Evolutionary conservation across 306 rosid genomes (phyloP), one percentile per base, ranked within the genome.

Genomic region (Lathyrus oleraceus): DNA sequence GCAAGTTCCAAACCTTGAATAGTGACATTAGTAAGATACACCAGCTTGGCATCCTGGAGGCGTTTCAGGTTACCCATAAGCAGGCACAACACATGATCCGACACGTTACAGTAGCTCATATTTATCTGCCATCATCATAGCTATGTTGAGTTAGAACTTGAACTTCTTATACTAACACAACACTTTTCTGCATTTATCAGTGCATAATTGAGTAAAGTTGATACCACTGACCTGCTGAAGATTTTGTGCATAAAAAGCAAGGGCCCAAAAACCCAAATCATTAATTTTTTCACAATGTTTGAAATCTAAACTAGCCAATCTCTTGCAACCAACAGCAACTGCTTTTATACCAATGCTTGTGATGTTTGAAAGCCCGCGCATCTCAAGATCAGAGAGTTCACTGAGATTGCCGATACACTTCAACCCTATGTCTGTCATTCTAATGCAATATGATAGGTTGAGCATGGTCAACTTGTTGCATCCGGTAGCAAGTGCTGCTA

Each of bases 11-110:
- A 65, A 17, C 92, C 92, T 64, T 73, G 77, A 4, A 81, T 51
- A 6, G 83, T 82, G 65, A 83, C 87, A 59, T 76, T 78, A 36
- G 75, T 1, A 44, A 87, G 79, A 69, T 62, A 68, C 40, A 87
- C 92, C 73, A 87, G 78, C 69, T 87, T 87, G 9, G 81, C 86
- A 59, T 87, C 92, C 73, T 85, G 92, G 27, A 87, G 92, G 65
- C 92, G 85, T 35, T 84, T 78, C 65, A 87, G 80, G 65, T 81
- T 82, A 17, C 87, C 81, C 89, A 82, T 76, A 59, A 87, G 70
- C 81, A 81, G 62, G 81, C 83, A 82, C 77, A 87, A 81, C 79
- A 75, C 79, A 82, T 71, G 32, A 72, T 87, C 92, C 8, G 92
- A 82, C 28, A 87, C 82, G 6, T 51, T 62, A 68, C 92, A 85